A percentile compares a stretch with the other conserved stretches of the same genome.
Conservation (phyloP, 495 filamentous ascomycete genomes). For the Penicillium ucsense region DNA sequence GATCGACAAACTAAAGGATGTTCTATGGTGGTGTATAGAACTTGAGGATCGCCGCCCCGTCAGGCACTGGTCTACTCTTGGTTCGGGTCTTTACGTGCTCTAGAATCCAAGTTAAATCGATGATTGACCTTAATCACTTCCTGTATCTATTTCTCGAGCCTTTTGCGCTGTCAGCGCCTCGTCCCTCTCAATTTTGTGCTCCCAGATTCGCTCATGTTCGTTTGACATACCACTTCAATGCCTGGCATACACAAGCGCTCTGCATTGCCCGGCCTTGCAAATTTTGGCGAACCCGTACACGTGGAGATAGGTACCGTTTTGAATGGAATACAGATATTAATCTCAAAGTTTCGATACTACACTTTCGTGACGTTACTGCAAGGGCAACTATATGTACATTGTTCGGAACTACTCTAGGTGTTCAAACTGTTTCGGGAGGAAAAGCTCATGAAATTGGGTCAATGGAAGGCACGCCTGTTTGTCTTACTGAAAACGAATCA, state of each 20-base stretch:
- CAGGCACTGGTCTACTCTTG: slow-evolving; percentile 40
- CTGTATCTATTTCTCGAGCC: slow-evolving; percentile 19
- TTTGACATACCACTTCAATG: slow-evolving; percentile 25
- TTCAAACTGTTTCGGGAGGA: slow-evolving; percentile 3
- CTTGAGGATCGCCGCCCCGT: slow-evolving; percentile 45
- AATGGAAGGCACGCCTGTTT: slow-evolving; percentile 7
- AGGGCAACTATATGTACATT: slow-evolving; percentile 38
- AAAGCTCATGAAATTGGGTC: slow-evolving; percentile 9
- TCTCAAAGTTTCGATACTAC: slow-evolving; percentile 8
- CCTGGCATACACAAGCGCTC: slow-evolving; percentile 7
- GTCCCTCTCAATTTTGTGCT: slow-evolving; percentile 5
- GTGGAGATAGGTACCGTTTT: not conserved
- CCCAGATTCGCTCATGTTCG: slow-evolving; percentile 7
- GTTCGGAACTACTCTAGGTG: slow-evolving; percentile 6
- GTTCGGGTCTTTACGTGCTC: slow-evolving; percentile 38
- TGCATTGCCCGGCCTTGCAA: slow-evolving; percentile 7
- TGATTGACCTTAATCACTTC: slow-evolving; percentile 11
- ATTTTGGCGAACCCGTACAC: slow-evolving; percentile 5
- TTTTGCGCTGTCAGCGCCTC: slow-evolving; percentile 3
- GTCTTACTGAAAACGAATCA: slow-evolving; percentile 12
- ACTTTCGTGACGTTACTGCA: slow-evolving; percentile 16
- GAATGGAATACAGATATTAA: not conserved
- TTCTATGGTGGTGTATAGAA: slow-evolving; percentile 63
- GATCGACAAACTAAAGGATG: slow-evolving; percentile 68
- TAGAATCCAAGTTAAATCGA: slow-evolving; percentile 7